Percentiles rank a stretch among this genome's conserved stretches.
These are phyloP conservation scores for Rosa lucieae DNA, from an alignment of 306 rosid species.

Conservation along the genomic window DNA sequence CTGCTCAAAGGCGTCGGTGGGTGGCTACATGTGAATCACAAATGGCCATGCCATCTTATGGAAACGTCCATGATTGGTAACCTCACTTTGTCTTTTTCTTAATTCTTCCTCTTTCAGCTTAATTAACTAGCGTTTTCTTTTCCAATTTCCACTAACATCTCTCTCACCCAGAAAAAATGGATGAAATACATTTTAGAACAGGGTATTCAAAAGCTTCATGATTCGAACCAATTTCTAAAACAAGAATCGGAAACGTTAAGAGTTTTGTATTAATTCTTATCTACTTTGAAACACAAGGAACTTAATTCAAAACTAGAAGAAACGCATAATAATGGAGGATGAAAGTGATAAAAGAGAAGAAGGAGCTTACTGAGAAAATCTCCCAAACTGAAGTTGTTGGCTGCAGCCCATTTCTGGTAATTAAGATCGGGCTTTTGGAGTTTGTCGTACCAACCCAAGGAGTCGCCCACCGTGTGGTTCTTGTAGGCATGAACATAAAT, in stretches of 20 bases:
- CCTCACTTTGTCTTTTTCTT: background rate
- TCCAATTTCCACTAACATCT: background rate
- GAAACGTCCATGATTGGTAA: background rate
- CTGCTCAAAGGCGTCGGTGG: background rate
- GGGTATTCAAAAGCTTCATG: background rate
- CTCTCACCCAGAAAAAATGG: background rate
- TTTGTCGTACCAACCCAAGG: conserved; percentile 83
- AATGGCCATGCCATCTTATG: background rate
- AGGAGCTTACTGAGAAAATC: conserved; percentile 76
- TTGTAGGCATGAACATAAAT: conserved; percentile 55
- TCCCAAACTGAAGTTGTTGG: conserved; percentile 69
- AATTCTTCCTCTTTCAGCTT: background rate
- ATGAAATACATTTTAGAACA: background rate
- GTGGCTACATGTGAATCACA: background rate
- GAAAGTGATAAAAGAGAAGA: background rate
- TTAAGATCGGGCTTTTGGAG: conserved; percentile 47
- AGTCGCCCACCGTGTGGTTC: conserved; percentile 90
- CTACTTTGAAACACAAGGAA: no score
- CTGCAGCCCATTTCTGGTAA: conserved; percentile 75
- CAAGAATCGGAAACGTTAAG: background rate
- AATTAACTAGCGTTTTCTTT: background rate
- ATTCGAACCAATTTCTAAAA: background rate
- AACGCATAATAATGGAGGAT: background rate
- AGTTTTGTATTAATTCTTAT: background rate
- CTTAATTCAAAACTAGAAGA: background rate